phyloP scores from a whole-genome alignment of 768 basidiomycete species.

The Tricholoma bakamatsutake region DNA sequence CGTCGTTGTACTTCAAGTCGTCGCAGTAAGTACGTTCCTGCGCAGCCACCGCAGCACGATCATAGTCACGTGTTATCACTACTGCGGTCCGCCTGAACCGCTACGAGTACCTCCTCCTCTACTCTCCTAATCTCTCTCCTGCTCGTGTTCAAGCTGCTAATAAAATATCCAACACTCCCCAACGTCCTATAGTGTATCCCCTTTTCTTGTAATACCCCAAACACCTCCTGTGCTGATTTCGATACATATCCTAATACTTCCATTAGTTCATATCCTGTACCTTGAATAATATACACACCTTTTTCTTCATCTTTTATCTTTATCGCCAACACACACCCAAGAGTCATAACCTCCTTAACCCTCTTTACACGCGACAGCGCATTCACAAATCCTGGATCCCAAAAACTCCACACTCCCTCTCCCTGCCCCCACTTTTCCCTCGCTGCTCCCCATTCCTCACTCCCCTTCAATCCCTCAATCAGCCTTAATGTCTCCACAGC shows the following conservation, averaged over 20 bases:
- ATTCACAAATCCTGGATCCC: constrained; percentile 70
- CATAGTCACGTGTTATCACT: no score
- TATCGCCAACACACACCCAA: constrained; percentile 83
- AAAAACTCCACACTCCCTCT: constrained; percentile 72
- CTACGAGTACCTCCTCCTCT: constrained; percentile 39
- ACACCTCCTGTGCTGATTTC: constrained; percentile 56
- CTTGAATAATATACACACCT: constrained; percentile 34
- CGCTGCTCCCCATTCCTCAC: constrained; percentile 56
- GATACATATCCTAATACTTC: constrained; percentile 44
- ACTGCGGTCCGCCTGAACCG: background rate
- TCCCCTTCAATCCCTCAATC: constrained; percentile 44
- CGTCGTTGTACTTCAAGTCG: no score
- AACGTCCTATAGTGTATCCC: constrained; percentile 83
- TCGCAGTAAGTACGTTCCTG: no score
- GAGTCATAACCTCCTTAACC: constrained; percentile 76
- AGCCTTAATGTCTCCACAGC: constrained; percentile 75
- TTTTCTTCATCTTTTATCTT: constrained; percentile 53
- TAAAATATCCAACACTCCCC: constrained; percentile 90
- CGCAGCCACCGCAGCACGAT: no score
- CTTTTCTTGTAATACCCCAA: constrained; percentile 38
- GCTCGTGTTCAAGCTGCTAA: constrained; percentile 78
- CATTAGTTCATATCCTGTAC: background rate
- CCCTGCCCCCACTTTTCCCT: constrained; percentile 48
- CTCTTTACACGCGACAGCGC: constrained; percentile 47
- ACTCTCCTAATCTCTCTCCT: constrained; percentile 46